Evolutionary conservation across 179 eudicot species (phyloP).

Genomic region (Beta macrorhiza): DNA sequence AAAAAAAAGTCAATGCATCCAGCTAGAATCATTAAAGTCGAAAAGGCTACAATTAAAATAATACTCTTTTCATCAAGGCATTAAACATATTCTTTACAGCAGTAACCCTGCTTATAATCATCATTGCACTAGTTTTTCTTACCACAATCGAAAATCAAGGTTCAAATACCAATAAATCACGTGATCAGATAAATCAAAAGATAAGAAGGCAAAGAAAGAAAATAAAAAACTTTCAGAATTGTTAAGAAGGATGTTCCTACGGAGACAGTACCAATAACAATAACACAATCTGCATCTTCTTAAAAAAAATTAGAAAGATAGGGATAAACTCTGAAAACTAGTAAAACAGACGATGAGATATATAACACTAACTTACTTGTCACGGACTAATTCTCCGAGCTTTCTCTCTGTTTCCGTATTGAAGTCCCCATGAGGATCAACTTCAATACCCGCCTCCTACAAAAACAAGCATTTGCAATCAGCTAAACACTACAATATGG

Average conservation of each 20-base stretch:
- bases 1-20: background rate
- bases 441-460: slow-evolving; percentile 89
- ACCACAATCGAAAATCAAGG: background rate
- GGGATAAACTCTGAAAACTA: background rate
- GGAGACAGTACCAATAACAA: background rate
- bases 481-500: background rate
- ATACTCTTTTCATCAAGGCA: background rate
- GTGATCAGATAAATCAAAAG: background rate
- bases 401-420: slow-evolving; percentile 81
- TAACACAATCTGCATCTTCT: background rate
- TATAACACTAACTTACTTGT: slow-evolving; percentile 49
- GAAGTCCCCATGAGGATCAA: slow-evolving; percentile 88
- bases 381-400: slow-evolving; percentile 76
- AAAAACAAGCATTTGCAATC: slow-evolving; percentile 7
- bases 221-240: background rate
- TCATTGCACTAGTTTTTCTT: background rate
- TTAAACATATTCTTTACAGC: background rate
- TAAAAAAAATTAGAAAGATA: background rate
- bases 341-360: background rate
- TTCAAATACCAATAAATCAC: no score
- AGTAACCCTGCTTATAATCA: background rate
- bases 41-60: background rate
- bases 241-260: background rate
- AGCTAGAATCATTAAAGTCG: background rate
- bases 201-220: background rate